These are phyloP conservation scores for Leonotis leonurus DNA, from an alignment of 257 asterid species.

Conservation along the genomic window DNA sequence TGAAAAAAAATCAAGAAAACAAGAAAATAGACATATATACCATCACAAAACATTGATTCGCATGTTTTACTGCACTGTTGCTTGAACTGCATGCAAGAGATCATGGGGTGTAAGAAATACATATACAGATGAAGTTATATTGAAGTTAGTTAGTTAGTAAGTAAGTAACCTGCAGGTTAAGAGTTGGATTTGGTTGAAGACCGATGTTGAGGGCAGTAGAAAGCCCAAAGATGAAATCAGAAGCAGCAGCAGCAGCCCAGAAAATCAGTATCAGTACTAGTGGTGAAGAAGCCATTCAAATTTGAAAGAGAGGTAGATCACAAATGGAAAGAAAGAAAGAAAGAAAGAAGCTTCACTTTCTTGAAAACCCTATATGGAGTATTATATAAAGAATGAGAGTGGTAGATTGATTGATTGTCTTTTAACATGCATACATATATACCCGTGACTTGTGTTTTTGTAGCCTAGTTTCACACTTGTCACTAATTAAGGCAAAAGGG, in stretches of 20 bases:
- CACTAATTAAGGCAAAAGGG: background rate
- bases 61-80: constrained; percentile 82
- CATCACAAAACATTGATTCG: constrained; percentile 82
- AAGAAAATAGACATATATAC: constrained; percentile 25
- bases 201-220: constrained; percentile 58
- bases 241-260: too few relatives aligned
- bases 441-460: constrained; percentile 44
- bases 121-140: background rate
- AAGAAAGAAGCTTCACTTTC: constrained; percentile 26
- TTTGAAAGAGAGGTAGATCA: too few relatives aligned
- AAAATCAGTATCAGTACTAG: too few relatives aligned
- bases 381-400: constrained; percentile 3
- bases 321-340: constrained; percentile 18
- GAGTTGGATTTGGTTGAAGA: constrained; percentile 32
- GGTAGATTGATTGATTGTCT: constrained; percentile 11
- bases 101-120: background rate
- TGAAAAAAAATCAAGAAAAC: background rate
- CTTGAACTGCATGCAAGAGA: constrained; percentile 39
- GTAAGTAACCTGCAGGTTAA: too few relatives aligned
- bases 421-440: too few relatives aligned
- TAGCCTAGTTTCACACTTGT: constrained; percentile 27
- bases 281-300: too few relatives aligned
- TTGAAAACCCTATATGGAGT: constrained; percentile 19
- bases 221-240: background rate
- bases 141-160: too few relatives aligned